A percentile compares a stretch with the other conserved stretches of the same genome.
These are phyloP conservation scores for Benincasa hispida DNA, from an alignment of 306 rosid species.

Conservation along the genomic window DNA sequence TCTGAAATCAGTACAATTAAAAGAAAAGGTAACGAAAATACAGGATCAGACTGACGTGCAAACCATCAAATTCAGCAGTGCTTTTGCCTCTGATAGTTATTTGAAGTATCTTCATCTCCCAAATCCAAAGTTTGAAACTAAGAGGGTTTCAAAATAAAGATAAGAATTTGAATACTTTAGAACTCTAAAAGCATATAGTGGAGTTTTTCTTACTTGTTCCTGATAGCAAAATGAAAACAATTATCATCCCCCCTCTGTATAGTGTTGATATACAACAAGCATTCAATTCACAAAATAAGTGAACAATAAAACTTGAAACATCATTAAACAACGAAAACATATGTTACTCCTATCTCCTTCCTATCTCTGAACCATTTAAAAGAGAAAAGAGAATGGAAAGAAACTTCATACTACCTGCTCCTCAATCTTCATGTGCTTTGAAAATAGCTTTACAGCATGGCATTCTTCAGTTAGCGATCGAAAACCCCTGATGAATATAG, in stretches of 20 bases:
- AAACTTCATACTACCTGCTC: slow-evolving; percentile 42
- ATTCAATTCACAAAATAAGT: background rate
- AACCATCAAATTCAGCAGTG: slow-evolving; percentile 8
- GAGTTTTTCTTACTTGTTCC: background rate
- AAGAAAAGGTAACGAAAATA: background rate
- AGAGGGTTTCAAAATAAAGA: background rate
- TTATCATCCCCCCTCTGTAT: background rate
- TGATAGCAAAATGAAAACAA: background rate
- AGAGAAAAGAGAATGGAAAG: background rate
- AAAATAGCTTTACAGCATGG: slow-evolving; percentile 59
- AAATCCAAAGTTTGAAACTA: background rate
- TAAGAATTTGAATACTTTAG: background rate
- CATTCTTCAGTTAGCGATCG: slow-evolving; percentile 59
- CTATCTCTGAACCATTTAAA: background rate
- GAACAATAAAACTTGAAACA: background rate
- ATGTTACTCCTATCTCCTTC: background rate
- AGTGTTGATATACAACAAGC: background rate
- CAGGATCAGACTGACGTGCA: slow-evolving; percentile 23
- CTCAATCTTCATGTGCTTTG: slow-evolving; percentile 81
- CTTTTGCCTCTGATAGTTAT: background rate
- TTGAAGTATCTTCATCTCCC: background rate
- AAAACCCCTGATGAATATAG: slow-evolving; percentile 36
- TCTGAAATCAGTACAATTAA: background rate
- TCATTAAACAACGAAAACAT: background rate
- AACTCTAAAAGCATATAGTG: background rate